Evolutionary conservation across 176 grass and related monocot species (phyloP).

Genomic region (Bothriochloa decipiens): DNA sequence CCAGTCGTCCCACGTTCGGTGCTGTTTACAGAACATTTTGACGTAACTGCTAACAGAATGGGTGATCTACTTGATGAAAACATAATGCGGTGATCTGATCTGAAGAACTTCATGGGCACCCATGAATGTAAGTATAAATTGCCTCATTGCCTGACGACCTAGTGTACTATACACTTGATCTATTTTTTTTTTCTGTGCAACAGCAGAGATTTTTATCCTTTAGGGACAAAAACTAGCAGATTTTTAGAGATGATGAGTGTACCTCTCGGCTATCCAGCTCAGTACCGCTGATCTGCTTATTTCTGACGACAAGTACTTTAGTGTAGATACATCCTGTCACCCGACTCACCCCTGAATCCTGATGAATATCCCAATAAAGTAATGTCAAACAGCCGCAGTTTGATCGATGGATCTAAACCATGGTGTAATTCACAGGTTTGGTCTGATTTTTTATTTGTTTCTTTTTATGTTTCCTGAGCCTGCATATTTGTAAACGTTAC

Average conservation of each 20-base stretch:
- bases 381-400: too few species aligned
- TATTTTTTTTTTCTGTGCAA: neutral
- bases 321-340: neutral
- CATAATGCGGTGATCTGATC: conserved; percentile 33
- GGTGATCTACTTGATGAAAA: neutral
- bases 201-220: neutral
- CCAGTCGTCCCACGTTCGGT: conserved; percentile 33
- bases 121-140: too few species aligned
- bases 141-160: neutral
- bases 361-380: too few species aligned
- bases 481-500: too few species aligned
- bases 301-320: neutral
- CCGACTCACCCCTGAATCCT: neutral
- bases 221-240: neutral
- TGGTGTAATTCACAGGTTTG: too few species aligned
- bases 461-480: too few species aligned
- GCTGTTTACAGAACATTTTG: neutral
- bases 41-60: neutral
- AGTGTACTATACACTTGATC: neutral
- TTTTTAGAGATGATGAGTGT: neutral
- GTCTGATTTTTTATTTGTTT: too few species aligned
- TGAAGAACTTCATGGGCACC: neutral
- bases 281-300: neutral
- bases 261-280: neutral
- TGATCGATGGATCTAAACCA: too few species aligned